These are phyloP conservation scores for Naganishia kalamii DNA, from an alignment of 768 basidiomycete genomes.

Conservation along the genomic window DNA sequence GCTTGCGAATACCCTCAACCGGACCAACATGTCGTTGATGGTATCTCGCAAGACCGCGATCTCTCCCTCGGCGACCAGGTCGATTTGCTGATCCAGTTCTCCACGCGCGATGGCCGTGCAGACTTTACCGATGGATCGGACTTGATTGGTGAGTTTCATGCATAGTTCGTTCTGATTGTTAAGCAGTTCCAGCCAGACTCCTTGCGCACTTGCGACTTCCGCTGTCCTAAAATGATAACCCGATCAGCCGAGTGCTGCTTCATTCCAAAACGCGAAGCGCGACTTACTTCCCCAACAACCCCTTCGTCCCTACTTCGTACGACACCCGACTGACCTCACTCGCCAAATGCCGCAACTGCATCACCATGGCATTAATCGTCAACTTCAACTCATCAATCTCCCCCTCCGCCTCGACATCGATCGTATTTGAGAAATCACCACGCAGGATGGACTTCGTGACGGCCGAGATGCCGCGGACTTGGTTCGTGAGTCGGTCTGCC, in stretches of 20 bases:
- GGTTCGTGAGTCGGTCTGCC: conserved; percentile 50
- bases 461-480: conserved; percentile 86
- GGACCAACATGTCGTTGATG: conserved; percentile 52
- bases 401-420: conserved; percentile 86
- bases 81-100: conserved; percentile 58
- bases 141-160: conserved; percentile 49
- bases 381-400: conserved; percentile 84
- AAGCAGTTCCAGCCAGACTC: conserved; percentile 71
- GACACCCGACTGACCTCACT: conserved; percentile 80
- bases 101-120: conserved; percentile 46
- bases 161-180: conserved; percentile 45
- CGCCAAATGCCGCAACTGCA: conserved; percentile 76
- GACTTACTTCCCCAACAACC: conserved; percentile 59
- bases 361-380: conserved; percentile 92
- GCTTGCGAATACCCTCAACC: conserved; percentile 42
- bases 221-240: conserved; percentile 58
- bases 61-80: conserved; percentile 85
- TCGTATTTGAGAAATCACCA: conserved; percentile 74
- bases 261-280: too few species aligned
- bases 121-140: conserved; percentile 48
- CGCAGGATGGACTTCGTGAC: conserved; percentile 91
- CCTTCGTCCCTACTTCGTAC: conserved; percentile 51
- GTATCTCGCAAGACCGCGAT: conserved; percentile 55
- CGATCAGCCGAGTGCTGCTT: too few species aligned
- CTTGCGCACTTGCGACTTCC: conserved; percentile 81